Percentiles rank a stretch among this genome's conserved stretches.
phyloP scores from a whole-genome alignment of 2,329 filamentous ascomycete genomes.

The Coccinonectria pachysandricola region DNA sequence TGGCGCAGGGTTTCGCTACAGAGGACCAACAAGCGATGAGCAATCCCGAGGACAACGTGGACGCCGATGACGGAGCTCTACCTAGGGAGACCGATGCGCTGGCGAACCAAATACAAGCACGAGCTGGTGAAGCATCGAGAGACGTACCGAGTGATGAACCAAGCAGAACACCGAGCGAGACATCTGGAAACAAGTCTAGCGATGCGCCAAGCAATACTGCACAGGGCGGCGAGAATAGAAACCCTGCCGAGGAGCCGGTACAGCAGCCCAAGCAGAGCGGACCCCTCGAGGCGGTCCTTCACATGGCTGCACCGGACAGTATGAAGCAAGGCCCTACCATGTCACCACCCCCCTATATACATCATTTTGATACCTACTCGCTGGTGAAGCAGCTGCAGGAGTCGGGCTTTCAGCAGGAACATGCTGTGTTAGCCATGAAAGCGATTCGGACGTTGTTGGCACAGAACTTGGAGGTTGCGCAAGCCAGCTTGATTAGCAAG shows the following conservation, averaged over 20 bases:
- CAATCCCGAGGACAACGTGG: neutral
- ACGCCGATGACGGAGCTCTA: too few relatives aligned
- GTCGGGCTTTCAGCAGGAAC: conserved; percentile 61
- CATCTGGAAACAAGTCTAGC: conserved; percentile 1
- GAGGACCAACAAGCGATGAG: neutral
- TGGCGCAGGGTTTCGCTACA: neutral
- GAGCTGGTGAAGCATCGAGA: too few relatives aligned
- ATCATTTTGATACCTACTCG: conserved; percentile 93
- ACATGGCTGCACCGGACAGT: conserved; percentile 34
- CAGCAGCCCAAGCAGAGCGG: conserved; percentile 33
- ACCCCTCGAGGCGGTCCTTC: conserved; percentile 41
- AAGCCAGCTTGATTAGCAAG: conserved; percentile 73
- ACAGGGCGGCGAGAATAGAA: conserved; percentile 5
- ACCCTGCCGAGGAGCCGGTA: conserved; percentile 20
- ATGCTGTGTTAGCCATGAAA: conserved; percentile 87
- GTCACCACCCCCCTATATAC: conserved; percentile 69
- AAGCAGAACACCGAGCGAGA: neutral
- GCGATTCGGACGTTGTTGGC: conserved; percentile 69
- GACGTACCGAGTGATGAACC: too few relatives aligned
- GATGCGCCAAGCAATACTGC: conserved; percentile 4
- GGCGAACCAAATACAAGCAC: too few relatives aligned
- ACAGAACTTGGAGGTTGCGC: conserved; percentile 71
- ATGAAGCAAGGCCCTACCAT: conserved; percentile 52
- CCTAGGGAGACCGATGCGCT: too few relatives aligned
- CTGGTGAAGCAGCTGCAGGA: conserved; percentile 72